phyloP scores from a whole-genome alignment of 192 early-diverging fungal genomes.

The Funneliformis geosporum region DNA sequence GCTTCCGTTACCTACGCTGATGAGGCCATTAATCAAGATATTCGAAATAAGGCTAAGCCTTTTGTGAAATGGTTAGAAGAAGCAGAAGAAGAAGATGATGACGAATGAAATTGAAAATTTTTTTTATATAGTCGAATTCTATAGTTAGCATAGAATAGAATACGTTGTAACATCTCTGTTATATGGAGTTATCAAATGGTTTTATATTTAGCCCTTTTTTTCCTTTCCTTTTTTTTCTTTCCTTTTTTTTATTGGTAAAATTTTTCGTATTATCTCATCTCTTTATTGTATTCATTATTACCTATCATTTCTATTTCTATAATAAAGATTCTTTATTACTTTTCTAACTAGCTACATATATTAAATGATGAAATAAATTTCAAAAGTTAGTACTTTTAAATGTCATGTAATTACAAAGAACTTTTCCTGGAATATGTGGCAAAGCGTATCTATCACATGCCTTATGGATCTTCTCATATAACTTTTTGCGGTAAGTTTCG shows the following conservation, averaged over 20 bases:
- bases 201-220: neutral
- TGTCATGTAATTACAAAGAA: neutral
- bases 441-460: too few species aligned
- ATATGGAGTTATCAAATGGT: too few species aligned
- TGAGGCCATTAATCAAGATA: slow-evolving; percentile 73
- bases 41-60: slow-evolving; percentile 81
- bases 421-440: too few species aligned
- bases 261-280: neutral
- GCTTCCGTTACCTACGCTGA: slow-evolving; percentile 81
- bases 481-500: too few species aligned
- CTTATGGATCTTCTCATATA: too few species aligned
- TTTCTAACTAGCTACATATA: too few species aligned
- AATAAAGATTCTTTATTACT: too few species aligned
- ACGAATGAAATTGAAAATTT: slow-evolving; percentile 37
- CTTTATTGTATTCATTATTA: too few species aligned
- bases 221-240: neutral
- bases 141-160: neutral
- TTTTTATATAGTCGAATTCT: neutral
- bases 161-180: too few species aligned
- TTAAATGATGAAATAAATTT: too few species aligned
- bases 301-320: too few species aligned
- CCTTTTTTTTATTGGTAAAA: neutral
- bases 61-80: slow-evolving; percentile 91
- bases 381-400: neutral
- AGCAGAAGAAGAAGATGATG: slow-evolving; percentile 81